Percentiles rank a stretch among this genome's conserved stretches.
Conservation (phyloP, 2,329 filamentous ascomycete species). For the Apiospora malaysiana region DNA sequence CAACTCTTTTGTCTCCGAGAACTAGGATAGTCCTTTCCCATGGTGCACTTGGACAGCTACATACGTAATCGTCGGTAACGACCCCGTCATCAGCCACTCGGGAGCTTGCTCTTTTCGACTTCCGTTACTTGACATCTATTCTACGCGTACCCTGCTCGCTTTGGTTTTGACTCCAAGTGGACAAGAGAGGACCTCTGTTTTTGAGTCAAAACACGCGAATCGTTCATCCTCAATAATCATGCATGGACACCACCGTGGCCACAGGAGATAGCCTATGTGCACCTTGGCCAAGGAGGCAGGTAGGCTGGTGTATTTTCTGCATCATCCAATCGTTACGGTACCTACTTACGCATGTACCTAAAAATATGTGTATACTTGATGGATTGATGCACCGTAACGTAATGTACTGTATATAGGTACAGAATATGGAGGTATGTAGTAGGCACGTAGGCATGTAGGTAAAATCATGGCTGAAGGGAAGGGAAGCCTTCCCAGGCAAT, state of each 20-base stretch:
- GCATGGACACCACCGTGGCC: slow-evolving; percentile 11
- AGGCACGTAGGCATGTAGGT: not conserved
- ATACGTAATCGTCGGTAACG: slow-evolving; percentile 11
- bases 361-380: not conserved
- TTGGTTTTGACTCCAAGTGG: not conserved
- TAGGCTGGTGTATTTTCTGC: slow-evolving; percentile 9
- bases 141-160: not conserved
- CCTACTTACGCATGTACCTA: not conserved
- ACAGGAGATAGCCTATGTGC: slow-evolving; percentile 8
- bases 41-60: not conserved
- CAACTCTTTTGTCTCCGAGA: not conserved
- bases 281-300: not conserved
- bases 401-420: no score
- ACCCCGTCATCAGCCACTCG: slow-evolving; percentile 16
- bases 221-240: not conserved
- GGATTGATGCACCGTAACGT: not conserved
- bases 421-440: not conserved
- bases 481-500: slow-evolving; percentile 11
- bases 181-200: not conserved
- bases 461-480: slow-evolving; percentile 12
- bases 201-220: not conserved
- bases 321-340: slow-evolving; percentile 5
- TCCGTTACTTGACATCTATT: not conserved
- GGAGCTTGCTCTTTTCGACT: not conserved
- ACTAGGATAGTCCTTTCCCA: not conserved